Percentiles rank a stretch among this genome's conserved stretches.
phyloP scores from a whole-genome alignment of 352 stramenopile species.

The Pilasporangium apinafurcum region DNA sequence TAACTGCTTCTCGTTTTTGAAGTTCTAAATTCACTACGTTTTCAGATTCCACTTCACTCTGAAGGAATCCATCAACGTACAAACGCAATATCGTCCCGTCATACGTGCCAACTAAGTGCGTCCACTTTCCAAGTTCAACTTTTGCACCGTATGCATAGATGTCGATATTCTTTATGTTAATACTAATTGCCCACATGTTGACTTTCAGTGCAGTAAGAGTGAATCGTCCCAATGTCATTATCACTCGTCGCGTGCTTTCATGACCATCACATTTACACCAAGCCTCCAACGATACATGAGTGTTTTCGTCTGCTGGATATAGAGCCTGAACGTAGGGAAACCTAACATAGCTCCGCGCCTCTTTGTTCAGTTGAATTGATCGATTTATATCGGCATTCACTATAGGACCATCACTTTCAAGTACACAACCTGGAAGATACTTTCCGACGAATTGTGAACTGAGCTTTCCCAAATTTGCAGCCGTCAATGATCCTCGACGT shows the following conservation, averaged over 20 bases:
- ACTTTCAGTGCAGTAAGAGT: conserved; percentile 58
- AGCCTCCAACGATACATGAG: conserved; percentile 61
- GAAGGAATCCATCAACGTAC: conserved; percentile 71
- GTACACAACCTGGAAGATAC: conserved; percentile 50
- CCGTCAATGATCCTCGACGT: conserved; percentile 53
- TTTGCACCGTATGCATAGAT: conserved; percentile 47
- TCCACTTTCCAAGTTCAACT: conserved; percentile 71
- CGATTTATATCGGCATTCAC: conserved; percentile 81
- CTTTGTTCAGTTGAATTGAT: conserved; percentile 49
- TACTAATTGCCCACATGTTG: conserved; percentile 74
- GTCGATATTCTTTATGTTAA: conserved; percentile 78
- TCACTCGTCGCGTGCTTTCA: conserved; percentile 57
- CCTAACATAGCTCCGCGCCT: conserved; percentile 42
- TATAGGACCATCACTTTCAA: conserved; percentile 75
- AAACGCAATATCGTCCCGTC: conserved; percentile 82
- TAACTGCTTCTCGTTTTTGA: conserved; percentile 50
- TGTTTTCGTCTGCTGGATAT: conserved; percentile 29
- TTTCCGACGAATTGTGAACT: conserved; percentile 36
- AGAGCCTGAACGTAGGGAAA: conserved; percentile 33
- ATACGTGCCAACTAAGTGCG: conserved; percentile 83
- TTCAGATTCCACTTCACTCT: conserved; percentile 69
- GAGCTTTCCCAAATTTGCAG: conserved; percentile 63
- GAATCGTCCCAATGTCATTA: conserved; percentile 73
- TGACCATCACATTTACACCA: conserved; percentile 74
- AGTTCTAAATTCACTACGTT: conserved; percentile 65